Conservation (phyloP, 257 asterid species). For the Voacanga thouarsii region DNA sequence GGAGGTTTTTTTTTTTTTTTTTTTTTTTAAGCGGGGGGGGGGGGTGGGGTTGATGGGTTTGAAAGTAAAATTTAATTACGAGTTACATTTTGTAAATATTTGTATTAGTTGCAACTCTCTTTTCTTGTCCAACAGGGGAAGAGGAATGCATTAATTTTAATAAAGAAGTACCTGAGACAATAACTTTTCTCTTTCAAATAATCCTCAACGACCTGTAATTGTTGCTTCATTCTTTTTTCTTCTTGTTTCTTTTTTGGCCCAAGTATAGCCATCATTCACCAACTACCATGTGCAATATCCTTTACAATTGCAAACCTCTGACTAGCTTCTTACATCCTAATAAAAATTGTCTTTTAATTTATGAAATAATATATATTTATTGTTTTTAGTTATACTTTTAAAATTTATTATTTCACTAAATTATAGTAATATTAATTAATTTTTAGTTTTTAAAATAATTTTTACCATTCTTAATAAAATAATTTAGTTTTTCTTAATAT, state of each 20-base stretch:
- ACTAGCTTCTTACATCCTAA: too few species aligned
- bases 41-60: too few species aligned
- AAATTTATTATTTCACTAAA: too few species aligned
- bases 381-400: too few species aligned
- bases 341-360: too few species aligned
- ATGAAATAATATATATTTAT: too few species aligned
- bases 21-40: neutral
- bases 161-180: neutral
- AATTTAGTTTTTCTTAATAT: too few species aligned
- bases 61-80: neutral
- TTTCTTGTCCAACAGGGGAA: neutral
- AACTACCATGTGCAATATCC: neutral
- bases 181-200: neutral
- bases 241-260: neutral
- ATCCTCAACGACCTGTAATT: neutral
- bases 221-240: neutral
- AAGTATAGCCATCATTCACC: neutral
- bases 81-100: neutral
- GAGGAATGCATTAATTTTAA: neutral
- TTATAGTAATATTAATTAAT: too few species aligned
- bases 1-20: neutral
- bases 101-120: neutral
- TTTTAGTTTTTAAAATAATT: too few species aligned
- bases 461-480: too few species aligned
- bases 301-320: too few species aligned